phyloP scores from a whole-genome alignment of 371 early-diverging fungal species.

The Smittium mucronatum region DNA sequence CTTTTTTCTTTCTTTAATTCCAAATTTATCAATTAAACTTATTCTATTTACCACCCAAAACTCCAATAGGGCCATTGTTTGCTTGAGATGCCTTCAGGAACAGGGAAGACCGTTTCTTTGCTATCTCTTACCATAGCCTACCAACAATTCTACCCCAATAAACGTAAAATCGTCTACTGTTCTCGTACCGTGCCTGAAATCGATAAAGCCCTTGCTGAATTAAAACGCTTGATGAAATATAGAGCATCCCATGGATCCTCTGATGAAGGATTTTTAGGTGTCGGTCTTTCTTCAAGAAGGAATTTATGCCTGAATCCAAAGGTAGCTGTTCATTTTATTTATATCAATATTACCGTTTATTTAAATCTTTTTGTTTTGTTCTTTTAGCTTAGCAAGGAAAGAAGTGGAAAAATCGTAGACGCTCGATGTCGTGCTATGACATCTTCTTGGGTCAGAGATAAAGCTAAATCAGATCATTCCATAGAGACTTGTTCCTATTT shows the following conservation, averaged over 20 bases:
- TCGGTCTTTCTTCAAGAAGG: constrained; percentile 90
- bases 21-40: too few relatives aligned
- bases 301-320: constrained; percentile 92
- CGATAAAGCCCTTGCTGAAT: constrained; percentile 96
- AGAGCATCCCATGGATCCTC: constrained; percentile 44
- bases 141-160: constrained; percentile 77
- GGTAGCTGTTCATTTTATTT: constrained; percentile 27
- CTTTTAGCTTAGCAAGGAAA: constrained; percentile 49
- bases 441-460: constrained; percentile 85
- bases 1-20: too few relatives aligned
- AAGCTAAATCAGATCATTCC: constrained; percentile 37
- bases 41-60: too few relatives aligned
- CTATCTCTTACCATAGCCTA: constrained; percentile 96
- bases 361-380: not conserved
- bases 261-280: constrained; percentile 75
- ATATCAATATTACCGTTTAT: not conserved
- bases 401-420: constrained; percentile 76
- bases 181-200: constrained; percentile 98
- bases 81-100: constrained; percentile 99
- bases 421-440: constrained; percentile 84
- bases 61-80: constrained; percentile 58
- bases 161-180: constrained; percentile 94
- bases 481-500: constrained; percentile 69
- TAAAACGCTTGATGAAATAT: constrained; percentile 85
- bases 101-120: constrained; percentile 97